These are phyloP conservation scores for Globisporangium heterothallicum DNA, from an alignment of 352 stramenopile genomes.

Conservation along the genomic window DNA sequence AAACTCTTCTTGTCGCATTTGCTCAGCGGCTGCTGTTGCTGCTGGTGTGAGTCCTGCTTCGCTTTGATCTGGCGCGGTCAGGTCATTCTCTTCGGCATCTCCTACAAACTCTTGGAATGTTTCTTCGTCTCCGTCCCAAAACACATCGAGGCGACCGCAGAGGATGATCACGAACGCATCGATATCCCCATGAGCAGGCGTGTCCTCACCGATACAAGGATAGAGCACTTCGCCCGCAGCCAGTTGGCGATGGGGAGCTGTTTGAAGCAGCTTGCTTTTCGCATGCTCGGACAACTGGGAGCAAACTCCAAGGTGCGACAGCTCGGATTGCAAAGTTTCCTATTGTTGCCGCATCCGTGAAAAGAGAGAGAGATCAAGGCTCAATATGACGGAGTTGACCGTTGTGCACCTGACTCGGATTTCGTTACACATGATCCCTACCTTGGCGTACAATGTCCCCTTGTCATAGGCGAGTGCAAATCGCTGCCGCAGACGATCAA, in stretches of 20 bases:
- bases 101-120: not conserved
- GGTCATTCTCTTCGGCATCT: not conserved
- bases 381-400: not conserved
- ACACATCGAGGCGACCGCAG: slow-evolving; percentile 38
- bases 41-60: not conserved
- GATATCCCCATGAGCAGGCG: not conserved
- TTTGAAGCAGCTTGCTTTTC: slow-evolving; percentile 24
- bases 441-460: slow-evolving; percentile 10
- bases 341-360: slow-evolving; percentile 17
- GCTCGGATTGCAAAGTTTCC: slow-evolving; percentile 27
- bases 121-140: slow-evolving; percentile 25
- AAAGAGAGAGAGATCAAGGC: not conserved
- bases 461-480: slow-evolving; percentile 29
- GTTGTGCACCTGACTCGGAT: too few species aligned
- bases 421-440: too few species aligned
- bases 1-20: slow-evolving; percentile 3
- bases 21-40: not conserved
- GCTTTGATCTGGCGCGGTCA: not conserved
- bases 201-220: not conserved
- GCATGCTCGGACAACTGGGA: slow-evolving; percentile 31
- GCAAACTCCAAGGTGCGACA: slow-evolving; percentile 35
- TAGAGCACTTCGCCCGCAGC: slow-evolving; percentile 18
- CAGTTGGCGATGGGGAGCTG: slow-evolving; percentile 17
- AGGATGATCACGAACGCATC: slow-evolving; percentile 32
- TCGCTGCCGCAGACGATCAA: slow-evolving; percentile 12